Base-by-base conservation (phyloP, 345 rosid species). In the Corchorus capsularis region DNA sequence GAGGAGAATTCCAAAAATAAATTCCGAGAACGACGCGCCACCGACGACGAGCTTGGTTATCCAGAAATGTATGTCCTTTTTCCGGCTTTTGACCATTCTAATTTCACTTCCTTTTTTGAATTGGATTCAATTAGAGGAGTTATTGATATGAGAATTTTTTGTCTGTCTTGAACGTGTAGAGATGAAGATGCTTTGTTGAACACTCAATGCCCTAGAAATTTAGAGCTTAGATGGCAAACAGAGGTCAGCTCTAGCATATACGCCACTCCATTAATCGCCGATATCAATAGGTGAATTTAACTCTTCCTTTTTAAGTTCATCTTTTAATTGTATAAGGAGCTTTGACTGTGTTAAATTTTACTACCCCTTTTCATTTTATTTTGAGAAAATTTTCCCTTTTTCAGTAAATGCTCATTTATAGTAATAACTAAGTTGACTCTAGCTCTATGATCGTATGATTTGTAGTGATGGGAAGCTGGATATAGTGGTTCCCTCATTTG, bases 161-260 rank as follows among this genome's bases (percentile, higher is more conserved):
- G 5, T 72, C 55, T 60, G 79, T 63, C 47, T 62, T 77, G 59
- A 60, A 61, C 76, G 54, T 71, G 76, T 77, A 96, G 99, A 74
- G 98, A 94, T 63, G 98, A 96, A 84, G 91, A 87, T 84, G 89
- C 94, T 75, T 80, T 94, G 81, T 78, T 92, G 97, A 96, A 96
- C 79, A 88, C 98, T 27, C 90, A 84, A 86, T 96, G 99, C 87
- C 98, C 98, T 63, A 86, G 81, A 71, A 89, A 91, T 72, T 83
- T 96, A 81, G 98, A 92, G 90, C 91, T 96, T 27, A 88, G 99
- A 84, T 96, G 99, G 99, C 98, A 94, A 79, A 86, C 99, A 34
- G 99, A 96, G 86, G 98, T 94, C 78, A 92, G 98, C 84, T 94
- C 98, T 75, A 94, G 99, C 84, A 81, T 96, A 63, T 96, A 92